Evolutionary conservation across 148 eudicot genomes (phyloP).

Genomic region (Selenicereus undatus): DNA sequence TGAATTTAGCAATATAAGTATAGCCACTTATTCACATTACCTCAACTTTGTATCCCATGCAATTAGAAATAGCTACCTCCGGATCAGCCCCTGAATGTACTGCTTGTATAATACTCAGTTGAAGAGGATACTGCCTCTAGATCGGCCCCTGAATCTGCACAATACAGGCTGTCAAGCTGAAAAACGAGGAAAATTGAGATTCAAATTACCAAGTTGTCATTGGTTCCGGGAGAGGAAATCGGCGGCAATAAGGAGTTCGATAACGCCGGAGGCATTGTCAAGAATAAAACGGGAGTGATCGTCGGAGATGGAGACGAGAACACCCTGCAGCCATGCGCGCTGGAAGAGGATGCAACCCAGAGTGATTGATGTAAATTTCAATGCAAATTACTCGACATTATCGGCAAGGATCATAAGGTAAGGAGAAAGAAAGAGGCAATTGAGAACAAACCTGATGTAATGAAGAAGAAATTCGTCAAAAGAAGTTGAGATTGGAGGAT

Average conservation of each 20-base stretch:
- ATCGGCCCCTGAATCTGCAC: too few relatives aligned
- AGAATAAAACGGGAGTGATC: constrained; percentile 39
- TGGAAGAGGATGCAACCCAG: constrained; percentile 75
- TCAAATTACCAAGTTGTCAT: constrained; percentile 37
- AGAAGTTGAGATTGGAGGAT: too few relatives aligned
- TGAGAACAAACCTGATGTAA: too few relatives aligned
- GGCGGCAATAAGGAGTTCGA: constrained; percentile 36
- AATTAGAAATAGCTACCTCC: constrained; percentile 79
- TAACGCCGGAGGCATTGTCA: constrained; percentile 77
- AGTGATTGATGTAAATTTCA: too few relatives aligned
- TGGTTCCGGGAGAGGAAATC: constrained; percentile 30
- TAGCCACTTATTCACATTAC: constrained; percentile 34
- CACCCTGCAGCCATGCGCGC: constrained; percentile 90
- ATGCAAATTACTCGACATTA: too few relatives aligned
- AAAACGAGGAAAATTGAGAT: too few relatives aligned
- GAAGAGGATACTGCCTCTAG: too few relatives aligned
- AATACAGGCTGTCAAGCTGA: too few relatives aligned
- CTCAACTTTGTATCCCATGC: constrained; percentile 88
- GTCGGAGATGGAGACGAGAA: constrained; percentile 44
- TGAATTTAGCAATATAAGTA: constrained; percentile 9
- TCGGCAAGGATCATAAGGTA: too few relatives aligned
- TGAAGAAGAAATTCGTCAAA: too few relatives aligned
- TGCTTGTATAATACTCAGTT: constrained; percentile 50
- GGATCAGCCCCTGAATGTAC: constrained; percentile 99
- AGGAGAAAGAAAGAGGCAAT: too few relatives aligned